A percentile compares a stretch with the other conserved stretches of the same genome.
Evolutionary conservation across 495 filamentous ascomycete species (phyloP).

Genomic region (Trichoderma virens): DNA sequence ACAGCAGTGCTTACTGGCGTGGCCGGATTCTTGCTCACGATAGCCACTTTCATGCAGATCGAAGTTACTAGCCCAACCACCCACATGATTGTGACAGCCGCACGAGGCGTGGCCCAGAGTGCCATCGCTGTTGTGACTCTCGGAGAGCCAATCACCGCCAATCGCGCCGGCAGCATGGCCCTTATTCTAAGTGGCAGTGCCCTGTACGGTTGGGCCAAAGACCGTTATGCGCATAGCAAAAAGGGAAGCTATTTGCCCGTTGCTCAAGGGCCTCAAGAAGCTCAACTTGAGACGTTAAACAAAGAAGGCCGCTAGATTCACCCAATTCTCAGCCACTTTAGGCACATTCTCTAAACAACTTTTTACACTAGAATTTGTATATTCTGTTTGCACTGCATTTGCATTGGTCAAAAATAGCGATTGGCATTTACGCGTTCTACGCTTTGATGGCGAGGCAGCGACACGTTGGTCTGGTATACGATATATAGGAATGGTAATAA

Average conservation of each 20-base stretch:
- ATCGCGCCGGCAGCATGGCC: conserved; percentile 15
- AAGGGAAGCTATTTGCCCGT: neutral
- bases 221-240: conserved; percentile 12
- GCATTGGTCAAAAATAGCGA: too few species aligned
- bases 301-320: neutral
- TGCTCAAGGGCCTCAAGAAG: neutral
- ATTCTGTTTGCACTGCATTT: neutral
- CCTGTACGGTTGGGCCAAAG: conserved; percentile 15
- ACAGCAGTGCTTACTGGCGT: conserved; percentile 14
- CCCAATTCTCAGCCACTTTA: neutral
- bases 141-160: conserved; percentile 14
- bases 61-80: conserved; percentile 19
- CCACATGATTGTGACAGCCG: conserved; percentile 21
- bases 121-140: conserved; percentile 15
- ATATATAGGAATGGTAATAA: too few species aligned
- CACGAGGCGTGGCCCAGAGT: conserved; percentile 17
- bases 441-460: too few species aligned
- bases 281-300: neutral
- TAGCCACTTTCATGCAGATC: conserved; percentile 21
- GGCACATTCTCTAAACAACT: neutral
- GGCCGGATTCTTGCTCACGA: conserved; percentile 17
- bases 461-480: too few species aligned
- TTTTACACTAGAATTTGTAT: neutral
- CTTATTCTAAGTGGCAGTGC: conserved; percentile 17
- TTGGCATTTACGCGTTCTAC: too few species aligned